Evolutionary conservation across 106 monocot species (phyloP).

Genomic region (Ottelia alismoides): DNA sequence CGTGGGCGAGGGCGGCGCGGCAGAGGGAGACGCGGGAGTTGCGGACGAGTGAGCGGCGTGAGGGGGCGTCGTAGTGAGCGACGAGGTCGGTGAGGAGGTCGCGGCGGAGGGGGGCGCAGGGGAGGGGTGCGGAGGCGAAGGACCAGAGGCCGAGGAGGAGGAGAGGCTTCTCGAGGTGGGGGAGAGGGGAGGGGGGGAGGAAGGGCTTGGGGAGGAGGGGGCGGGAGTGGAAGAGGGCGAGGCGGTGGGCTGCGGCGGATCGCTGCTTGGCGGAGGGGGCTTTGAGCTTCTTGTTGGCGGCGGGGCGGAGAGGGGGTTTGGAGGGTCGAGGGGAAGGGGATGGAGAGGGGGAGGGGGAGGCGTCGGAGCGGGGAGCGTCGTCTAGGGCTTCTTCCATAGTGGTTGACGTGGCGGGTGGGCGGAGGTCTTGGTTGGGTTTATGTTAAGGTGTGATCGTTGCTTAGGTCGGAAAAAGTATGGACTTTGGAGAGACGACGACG

Average conservation of each 20-base stretch:
- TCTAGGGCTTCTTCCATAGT: not conserved
- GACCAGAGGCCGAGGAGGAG: constrained; percentile 56
- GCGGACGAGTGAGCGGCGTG: constrained; percentile 31
- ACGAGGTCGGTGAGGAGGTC: constrained; percentile 49
- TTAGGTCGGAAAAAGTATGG: no score
- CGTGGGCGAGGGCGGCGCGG: constrained; percentile 28
- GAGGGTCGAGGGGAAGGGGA: not conserved
- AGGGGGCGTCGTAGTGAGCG: constrained; percentile 39
- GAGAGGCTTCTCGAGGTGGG: constrained; percentile 36
- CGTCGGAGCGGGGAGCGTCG: not conserved
- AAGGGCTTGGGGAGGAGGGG: constrained; percentile 28
- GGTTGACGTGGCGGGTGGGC: no score
- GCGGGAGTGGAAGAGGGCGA: constrained; percentile 13
- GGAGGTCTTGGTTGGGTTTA: no score
- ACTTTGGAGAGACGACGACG: no score
- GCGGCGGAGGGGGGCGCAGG: constrained; percentile 17
- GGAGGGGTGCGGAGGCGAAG: constrained; percentile 34
- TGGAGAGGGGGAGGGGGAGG: not conserved
- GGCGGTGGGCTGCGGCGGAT: constrained; percentile 13
- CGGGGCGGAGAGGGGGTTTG: constrained; percentile 6
- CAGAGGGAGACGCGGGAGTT: constrained; percentile 20
- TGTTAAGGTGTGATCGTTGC: no score
- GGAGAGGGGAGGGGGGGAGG: constrained; percentile 9
- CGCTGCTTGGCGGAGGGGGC: constrained; percentile 19
- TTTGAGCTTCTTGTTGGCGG: constrained; percentile 13